Conservation (phyloP, 805 yeast species). For the Komagataella phaffii region DNA sequence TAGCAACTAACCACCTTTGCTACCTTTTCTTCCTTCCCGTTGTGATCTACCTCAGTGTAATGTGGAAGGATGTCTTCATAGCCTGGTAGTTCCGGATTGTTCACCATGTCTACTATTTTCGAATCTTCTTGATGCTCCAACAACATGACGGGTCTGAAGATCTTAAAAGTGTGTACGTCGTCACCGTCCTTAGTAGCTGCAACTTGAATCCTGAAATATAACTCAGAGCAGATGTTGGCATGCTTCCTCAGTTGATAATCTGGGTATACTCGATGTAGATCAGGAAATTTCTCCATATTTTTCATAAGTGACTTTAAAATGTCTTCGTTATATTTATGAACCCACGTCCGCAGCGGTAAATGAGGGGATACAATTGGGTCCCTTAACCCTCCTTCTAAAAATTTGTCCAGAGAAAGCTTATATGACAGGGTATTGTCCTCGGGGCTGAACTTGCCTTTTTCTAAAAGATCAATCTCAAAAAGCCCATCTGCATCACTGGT, state of each 20-base stretch:
- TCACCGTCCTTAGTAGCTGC: neutral
- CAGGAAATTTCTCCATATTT: neutral
- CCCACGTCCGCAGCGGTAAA: neutral
- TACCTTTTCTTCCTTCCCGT: neutral
- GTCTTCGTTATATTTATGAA: neutral
- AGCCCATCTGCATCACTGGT: neutral
- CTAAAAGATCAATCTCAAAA: neutral
- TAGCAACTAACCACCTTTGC: neutral
- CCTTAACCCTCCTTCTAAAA: neutral
- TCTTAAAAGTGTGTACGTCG: neutral
- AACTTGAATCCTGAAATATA: neutral
- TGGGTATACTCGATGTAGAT: neutral
- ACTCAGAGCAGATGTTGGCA: neutral
- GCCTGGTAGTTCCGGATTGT: neutral
- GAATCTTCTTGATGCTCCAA: neutral
- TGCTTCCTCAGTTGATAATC: neutral
- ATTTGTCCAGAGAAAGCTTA: neutral
- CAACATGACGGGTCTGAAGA: neutral
- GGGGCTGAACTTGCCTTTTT: neutral
- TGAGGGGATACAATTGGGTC: neutral
- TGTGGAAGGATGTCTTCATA: neutral
- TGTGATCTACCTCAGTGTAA: neutral
- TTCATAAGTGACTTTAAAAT: neutral
- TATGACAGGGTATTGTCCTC: neutral
- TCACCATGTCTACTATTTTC: neutral